Base-by-base conservation (phyloP, 2,329 filamentous ascomycete genomes). In the Zalaria obscura region DNA sequence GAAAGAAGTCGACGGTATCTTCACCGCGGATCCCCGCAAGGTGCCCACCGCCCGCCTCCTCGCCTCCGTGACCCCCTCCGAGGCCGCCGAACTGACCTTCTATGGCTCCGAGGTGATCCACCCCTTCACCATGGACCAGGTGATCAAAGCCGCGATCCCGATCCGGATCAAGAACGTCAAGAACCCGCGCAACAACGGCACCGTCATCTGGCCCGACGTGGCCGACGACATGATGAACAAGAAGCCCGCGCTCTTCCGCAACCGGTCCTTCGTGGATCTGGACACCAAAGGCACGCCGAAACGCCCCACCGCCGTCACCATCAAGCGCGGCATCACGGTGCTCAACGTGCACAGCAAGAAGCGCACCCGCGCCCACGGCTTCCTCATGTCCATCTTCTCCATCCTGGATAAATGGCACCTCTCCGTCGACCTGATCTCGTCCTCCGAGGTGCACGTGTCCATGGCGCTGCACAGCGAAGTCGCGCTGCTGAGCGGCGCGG, bases 331-430 rank as follows among this genome's bases (percentile, higher is more conserved):
- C 58, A 96, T 98, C 57, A 81, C 89, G 37, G 87, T 98, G 50
- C 85, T 98, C 55, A 98, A 98, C 64, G 86, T 98, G 36, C 89
- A 96, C 70, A 93, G 85, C 41, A 96, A 98, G 68, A 93, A 93
- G 68, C 80, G 89, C 48, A 93, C 89, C 5, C 83, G 94, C 48
- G 93, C 89, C 0, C 91, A 96, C 60, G 89, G 88, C 35, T 98
- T 98, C 65, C 83, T 98, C 55, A 89, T 88, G 39, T 81, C 81
- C 46, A 91, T 98, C 11, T 98, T 98, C 61, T 81, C 78, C 45
- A 91, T 93, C 45, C 73, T 98, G 35, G 84, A 96, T 63, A 78
- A 77, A 53, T 80, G 87, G 68, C 76, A 81, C 51, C 75, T 98
- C 45, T 93, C 85, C 0, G 91, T 98, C 38, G 91, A 98, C 60